Percentiles rank a stretch among this genome's conserved stretches.
These are phyloP conservation scores for Poterioochromonas sp. DNA, from an alignment of 352 stramenopile species.

Conservation along the genomic window DNA sequence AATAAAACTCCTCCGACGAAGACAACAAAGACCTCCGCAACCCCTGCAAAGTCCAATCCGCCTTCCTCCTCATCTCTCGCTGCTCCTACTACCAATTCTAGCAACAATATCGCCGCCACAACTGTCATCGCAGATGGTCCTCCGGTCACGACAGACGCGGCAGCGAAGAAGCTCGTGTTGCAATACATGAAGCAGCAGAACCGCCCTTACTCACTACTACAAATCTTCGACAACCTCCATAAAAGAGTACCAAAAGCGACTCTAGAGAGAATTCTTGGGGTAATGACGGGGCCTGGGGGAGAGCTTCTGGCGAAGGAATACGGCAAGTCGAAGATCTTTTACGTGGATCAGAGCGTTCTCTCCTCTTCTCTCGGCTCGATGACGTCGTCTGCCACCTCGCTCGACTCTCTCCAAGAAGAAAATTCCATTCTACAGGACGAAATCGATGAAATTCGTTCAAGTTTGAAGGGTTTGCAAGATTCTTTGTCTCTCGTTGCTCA, in stretches of 20 bases:
- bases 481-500: too few relatives aligned
- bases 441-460: too few relatives aligned
- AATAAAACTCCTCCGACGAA: background rate
- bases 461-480: too few relatives aligned
- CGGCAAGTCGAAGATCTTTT: slow-evolving; percentile 49
- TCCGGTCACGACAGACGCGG: slow-evolving; percentile 14
- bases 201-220: slow-evolving; percentile 45
- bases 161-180: slow-evolving; percentile 37
- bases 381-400: background rate
- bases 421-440: too few relatives aligned
- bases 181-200: slow-evolving; percentile 47
- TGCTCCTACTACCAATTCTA: background rate
- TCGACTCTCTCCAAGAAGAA: too few relatives aligned
- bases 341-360: slow-evolving; percentile 37
- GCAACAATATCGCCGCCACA: too few relatives aligned
- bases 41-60: background rate
- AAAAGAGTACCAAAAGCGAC: slow-evolving; percentile 46
- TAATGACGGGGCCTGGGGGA: background rate
- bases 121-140: slow-evolving; percentile 20
- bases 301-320: slow-evolving; percentile 39
- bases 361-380: background rate
- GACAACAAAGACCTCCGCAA: background rate
- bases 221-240: slow-evolving; percentile 50
- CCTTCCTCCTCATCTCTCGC: background rate
- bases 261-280: slow-evolving; percentile 27